Conservation (phyloP, 2,329 filamentous ascomycete genomes). For the Trichoderma sp. region DNA sequence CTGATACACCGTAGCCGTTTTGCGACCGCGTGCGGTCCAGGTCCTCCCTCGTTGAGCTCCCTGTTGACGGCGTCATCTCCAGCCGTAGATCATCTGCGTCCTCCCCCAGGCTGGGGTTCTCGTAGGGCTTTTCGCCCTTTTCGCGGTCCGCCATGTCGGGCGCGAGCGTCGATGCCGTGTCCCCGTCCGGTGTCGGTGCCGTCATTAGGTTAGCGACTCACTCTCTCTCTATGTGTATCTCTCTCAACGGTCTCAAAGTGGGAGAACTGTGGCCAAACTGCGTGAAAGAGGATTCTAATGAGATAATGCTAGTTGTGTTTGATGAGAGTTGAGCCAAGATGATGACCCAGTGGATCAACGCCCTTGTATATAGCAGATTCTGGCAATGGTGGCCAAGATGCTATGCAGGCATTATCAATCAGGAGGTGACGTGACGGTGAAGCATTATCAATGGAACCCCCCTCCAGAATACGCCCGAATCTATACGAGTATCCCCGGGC, state of each 20-base stretch:
- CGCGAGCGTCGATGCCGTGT: slow-evolving; percentile 10
- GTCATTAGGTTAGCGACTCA: not conserved
- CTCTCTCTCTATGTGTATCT: not conserved
- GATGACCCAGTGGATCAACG: not conserved
- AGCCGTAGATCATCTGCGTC: not conserved
- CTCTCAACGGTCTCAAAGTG: not conserved
- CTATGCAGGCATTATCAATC: not conserved
- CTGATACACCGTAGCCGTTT: slow-evolving; percentile 45
- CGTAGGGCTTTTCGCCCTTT: not conserved
- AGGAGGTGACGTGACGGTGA: slow-evolving; percentile 6
- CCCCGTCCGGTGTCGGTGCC: not conserved
- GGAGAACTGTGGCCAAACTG: not conserved
- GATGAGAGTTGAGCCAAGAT: not conserved
- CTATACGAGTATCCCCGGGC: not conserved
- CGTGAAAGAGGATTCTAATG: not conserved
- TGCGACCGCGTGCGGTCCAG: slow-evolving; percentile 35
- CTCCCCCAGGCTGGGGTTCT: not conserved
- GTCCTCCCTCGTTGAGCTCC: not conserved
- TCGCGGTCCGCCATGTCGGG: slow-evolving; percentile 2
- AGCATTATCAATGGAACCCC: not conserved
- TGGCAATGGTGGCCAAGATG: not conserved
- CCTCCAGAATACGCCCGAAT: not conserved
- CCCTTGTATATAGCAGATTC: not conserved
- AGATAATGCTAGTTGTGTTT: not conserved
- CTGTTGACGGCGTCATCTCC: not conserved